These are phyloP conservation scores for Juglanconis sp. DNA, from an alignment of 2,329 filamentous ascomycete species.

Conservation along the genomic window DNA sequence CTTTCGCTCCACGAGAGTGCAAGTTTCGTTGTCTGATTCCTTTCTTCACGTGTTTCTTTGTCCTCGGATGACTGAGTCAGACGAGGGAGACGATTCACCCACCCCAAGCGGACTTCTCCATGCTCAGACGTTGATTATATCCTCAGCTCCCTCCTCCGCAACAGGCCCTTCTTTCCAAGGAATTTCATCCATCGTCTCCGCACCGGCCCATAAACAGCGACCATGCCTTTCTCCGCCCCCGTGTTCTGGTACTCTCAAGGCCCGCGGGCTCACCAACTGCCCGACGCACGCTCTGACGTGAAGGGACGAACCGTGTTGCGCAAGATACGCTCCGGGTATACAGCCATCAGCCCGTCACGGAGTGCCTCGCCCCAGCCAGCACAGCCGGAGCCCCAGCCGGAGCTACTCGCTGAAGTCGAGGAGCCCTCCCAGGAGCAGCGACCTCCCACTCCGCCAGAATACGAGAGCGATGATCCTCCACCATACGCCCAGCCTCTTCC, in stretches of 20 bases:
- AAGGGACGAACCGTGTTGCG: constrained; percentile 2
- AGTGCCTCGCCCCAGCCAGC: not conserved
- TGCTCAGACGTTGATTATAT: too few relatives aligned
- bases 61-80: too few relatives aligned
- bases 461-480: not conserved
- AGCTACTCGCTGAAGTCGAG: not conserved
- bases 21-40: too few relatives aligned
- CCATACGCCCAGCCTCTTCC: not conserved
- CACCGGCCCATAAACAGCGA: not conserved
- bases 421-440: not conserved
- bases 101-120: too few relatives aligned
- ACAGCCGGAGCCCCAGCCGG: not conserved
- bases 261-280: constrained; percentile 1
- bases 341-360: not conserved
- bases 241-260: constrained; percentile 7
- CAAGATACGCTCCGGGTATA: constrained; percentile 1
- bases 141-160: not conserved
- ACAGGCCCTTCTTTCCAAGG: not conserved
- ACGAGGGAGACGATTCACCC: too few relatives aligned
- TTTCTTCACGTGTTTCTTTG: too few relatives aligned
- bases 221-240: not conserved
- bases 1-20: too few relatives aligned
- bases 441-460: not conserved
- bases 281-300: constrained; percentile 4
- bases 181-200: not conserved